Evolutionary conservation across 192 early-diverging fungal species (phyloP), one percentile per base, ranked within the genome.

Genomic region (Dimargaris cristalligena): DNA sequence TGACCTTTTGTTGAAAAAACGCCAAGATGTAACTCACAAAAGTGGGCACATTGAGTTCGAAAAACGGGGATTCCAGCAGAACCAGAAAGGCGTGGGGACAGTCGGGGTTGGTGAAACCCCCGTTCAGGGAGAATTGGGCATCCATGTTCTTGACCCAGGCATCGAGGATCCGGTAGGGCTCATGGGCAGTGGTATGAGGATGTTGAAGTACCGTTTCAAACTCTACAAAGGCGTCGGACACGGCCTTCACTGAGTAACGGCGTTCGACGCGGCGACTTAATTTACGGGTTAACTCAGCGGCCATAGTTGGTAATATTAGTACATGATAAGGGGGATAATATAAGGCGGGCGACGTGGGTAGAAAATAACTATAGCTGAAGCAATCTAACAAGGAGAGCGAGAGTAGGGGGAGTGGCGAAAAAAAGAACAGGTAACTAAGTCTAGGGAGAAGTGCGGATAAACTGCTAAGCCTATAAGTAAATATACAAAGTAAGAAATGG

Each of bases 141-240:
- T 56, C 54, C 54, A 56, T 56, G 32, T 56, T 56, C 16, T 33
- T 11, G 0, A 56, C 54, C 54, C 54, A 56, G 54, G 23, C 29
- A 8, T 56, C 54, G 16, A 56, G 54, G 30, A 34, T 1, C 34
- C 34, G 28, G 28, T 34, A 20, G 23, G 54, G 54, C 31, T 56
- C 54, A 14, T 31, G 3, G 54, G 13, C 34, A 11, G 31, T 13
- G 18, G 54, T 2, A 16, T 4, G 30, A 1, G 54, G 20, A 16
- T 33, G 30, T 14, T 23, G 28, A 32, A 56, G 10, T 4, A 23
- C 34, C 8, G 26, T 29, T 20, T 56, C 54, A 20, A 56, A 28
- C 9, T 29, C 32, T 18, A 28, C 54, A 56, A 56, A 56, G 14
- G 54, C 28, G 1, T 56, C 32, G 2, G 31, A 34, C 2, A 56